Base-by-base conservation (phyloP, 148 eudicot genomes). In the Rhododendron ovatum region DNA sequence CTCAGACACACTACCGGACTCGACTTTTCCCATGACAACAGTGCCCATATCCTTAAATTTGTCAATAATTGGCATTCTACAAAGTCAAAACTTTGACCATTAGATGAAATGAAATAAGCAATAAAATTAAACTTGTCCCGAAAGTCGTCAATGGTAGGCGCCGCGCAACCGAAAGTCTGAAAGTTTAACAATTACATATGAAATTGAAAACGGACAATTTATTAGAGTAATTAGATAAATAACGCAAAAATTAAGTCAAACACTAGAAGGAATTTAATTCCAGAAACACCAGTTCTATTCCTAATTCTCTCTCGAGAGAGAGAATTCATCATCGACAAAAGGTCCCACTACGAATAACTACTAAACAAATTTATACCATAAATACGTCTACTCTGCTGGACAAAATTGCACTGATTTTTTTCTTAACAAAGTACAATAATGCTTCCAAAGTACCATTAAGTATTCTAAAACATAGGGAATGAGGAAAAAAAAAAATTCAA, bases 11-110 rank as follows among this genome's bases (percentile, higher is more conserved):
- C 91, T 92, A 35, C 99, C 99, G 88, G 98, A 94, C 84, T 97
- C 98, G 26, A 93, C 89, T 90, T 97, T 97, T 26, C 99, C 98
- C 99, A 94, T 97, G 45, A 94, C 93, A 87, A 95, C 98, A 80
- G 96, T 95, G 77, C 96, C 98, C 95, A 95, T 88, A 84, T 95
- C 98, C 90, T 97, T 96, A 74, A 95, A 96, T 89, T 93, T 95
- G 89, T 94, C 96, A 48, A 92, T 90, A 61, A 96, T 89, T 74
- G 98, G 98, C 93, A 96, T 84, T 89, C 98, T 95, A 84, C 90
- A 85, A 90, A 77, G 43, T 24, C 7, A 67, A 55, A 77, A 14
- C 22, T 65, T 15, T 28, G 43, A 41, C 37, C 17, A 61, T 45
- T 71, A 84, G 26, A 71, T 65, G 13, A 4, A 26, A 48, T 5